These are phyloP conservation scores for Penicillium parvum DNA, from an alignment of 495 filamentous ascomycete genomes.

Conservation along the genomic window DNA sequence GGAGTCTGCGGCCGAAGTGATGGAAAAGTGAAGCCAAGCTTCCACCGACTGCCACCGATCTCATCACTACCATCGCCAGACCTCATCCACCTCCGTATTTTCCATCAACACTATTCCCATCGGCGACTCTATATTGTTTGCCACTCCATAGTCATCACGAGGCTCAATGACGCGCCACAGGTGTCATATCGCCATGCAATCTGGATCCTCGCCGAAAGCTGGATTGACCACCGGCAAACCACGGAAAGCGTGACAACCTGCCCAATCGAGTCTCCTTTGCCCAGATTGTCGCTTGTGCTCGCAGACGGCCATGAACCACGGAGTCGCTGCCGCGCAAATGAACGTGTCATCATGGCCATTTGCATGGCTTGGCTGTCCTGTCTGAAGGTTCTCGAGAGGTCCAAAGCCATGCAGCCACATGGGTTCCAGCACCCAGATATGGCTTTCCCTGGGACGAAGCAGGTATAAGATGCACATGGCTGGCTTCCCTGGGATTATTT, in stretches of 20 bases:
- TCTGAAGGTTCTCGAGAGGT: neutral
- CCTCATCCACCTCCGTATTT: no score
- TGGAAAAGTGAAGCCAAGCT: constrained; percentile 5
- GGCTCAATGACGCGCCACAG: constrained; percentile 17
- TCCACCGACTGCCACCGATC: constrained; percentile 13
- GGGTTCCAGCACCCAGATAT: neutral
- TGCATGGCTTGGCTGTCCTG: constrained; percentile 6
- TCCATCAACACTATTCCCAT: no score
- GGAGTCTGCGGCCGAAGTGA: neutral
- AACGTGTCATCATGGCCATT: constrained; percentile 24
- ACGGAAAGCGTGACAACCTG: constrained; percentile 2
- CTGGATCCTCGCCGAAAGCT: constrained; percentile 7
- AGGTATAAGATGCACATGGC: constrained; percentile 7
- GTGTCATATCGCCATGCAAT: constrained; percentile 8
- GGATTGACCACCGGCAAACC: constrained; percentile 4
- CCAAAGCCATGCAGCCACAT: constrained; percentile 1
- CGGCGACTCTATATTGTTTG: no score
- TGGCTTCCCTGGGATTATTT: no score
- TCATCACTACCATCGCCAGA: constrained; percentile 7
- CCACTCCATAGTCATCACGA: constrained; percentile 14
- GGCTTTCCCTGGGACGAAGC: neutral
- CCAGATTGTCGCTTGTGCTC: constrained; percentile 12
- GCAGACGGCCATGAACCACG: constrained; percentile 3
- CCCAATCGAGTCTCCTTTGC: constrained; percentile 15
- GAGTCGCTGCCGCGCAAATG: constrained; percentile 1